Conservation (phyloP, 2,329 filamentous ascomycete species). For the Nemania bipapillata region DNA sequence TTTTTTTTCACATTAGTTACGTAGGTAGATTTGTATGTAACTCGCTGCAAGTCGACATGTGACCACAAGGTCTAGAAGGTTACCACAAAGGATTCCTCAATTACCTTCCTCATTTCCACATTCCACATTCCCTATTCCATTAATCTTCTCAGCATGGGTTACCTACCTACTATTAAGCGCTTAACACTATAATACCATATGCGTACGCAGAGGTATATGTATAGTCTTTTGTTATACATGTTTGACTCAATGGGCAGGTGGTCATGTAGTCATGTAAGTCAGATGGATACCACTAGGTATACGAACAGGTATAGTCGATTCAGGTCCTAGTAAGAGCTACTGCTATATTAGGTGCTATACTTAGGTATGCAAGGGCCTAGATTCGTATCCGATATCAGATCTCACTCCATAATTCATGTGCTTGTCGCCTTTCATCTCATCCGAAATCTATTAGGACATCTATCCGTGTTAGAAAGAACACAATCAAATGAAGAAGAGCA, state of each 20-base stretch:
- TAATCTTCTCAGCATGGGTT: neutral
- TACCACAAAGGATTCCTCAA: neutral
- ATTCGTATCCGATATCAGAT: constrained; percentile 1
- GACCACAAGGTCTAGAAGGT: constrained; percentile 1
- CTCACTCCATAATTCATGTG: neutral
- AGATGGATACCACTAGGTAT: constrained; percentile 7
- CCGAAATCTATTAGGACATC: neutral
- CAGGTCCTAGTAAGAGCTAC: constrained; percentile 3
- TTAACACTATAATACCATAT: neutral
- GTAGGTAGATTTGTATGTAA: neutral
- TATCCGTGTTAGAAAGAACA: neutral
- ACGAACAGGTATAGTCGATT: constrained; percentile 6
- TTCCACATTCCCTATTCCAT: constrained; percentile 5
- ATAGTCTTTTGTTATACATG: constrained; percentile 4
- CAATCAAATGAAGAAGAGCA: neutral
- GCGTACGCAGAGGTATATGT: neutral
- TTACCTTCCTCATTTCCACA: constrained; percentile 15
- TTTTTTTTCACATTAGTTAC: neutral
- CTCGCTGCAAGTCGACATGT: constrained; percentile 15
- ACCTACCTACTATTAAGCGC: constrained; percentile 8
- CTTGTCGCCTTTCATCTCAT: neutral
- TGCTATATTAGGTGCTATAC: constrained; percentile 16
- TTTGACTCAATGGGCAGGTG: constrained; percentile 24
- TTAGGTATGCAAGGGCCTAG: neutral
- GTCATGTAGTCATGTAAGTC: constrained; percentile 2